Base-by-base conservation (phyloP, 2,329 filamentous ascomycete species). In the Proliferodiscus dingleyae region DNA sequence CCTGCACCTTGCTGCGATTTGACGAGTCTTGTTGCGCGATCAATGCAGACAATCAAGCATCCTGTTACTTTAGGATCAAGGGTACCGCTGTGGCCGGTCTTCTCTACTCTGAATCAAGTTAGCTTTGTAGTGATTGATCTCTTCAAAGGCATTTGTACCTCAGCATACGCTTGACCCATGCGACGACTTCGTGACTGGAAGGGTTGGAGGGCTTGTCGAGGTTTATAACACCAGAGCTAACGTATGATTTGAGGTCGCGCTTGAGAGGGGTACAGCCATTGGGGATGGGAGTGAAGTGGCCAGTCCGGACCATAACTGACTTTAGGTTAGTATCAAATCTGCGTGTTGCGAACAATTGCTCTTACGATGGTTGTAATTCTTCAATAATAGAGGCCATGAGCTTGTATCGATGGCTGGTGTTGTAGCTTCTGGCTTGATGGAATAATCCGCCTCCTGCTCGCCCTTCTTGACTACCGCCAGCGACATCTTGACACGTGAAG, bases 1-100 rank as follows among this genome's bases (percentile, higher is more conserved):
- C 93, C 93, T 51, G 93, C 93, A 64, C 91, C 90, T 71, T 98
- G 93, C 72, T 98, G 93, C 43, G 90, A 95, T 78, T 98, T 98
- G 68, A 98, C 93, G 47, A 98, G 83, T 63, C 93, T 87, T 56
- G 93, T 98, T 44, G 93, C 93, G 64, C 93, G 89, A 72, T 97
- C 93, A 66, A 97, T 87, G 71, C 88, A 94, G 64, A 94, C 88
- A 65, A 95, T 95, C 66, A 95, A 73, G 70, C 89, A 95, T 61
- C 90, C 90, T 39, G 90, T 98, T 64, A 98, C 93, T 73, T 96
- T 97, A 64, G 91, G 91, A 68, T 98, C 93, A 61, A 98, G 86
- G 52, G 93, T 98, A 67, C 93, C 93, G 60, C 89, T 95, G 80
- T 98, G 93, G 58, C 93, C 93, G 51, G 93, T 98, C 75, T 97